Evolutionary conservation across 1,284 basidiomycete genomes (phyloP), one percentile per base, ranked within the genome.

Genomic region (Cutaneotrichosporon curvatum): DNA sequence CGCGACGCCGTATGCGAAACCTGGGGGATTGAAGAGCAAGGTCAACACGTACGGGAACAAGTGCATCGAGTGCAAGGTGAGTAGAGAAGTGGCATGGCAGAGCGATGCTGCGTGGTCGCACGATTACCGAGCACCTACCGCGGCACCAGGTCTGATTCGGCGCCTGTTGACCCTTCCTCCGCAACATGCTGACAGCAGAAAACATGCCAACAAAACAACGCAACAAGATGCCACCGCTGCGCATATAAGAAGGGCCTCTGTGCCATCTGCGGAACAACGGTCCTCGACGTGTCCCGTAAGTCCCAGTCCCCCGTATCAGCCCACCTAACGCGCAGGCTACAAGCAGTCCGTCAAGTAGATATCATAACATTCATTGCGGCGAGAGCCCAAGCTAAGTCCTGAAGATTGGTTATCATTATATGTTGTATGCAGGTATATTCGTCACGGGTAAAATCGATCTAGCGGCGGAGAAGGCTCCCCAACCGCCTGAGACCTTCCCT

Each of bases 181-280:
- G n/a, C n/a, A n/a, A n/a, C 20, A 19, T 32, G 44, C 43, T 50
- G 44, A 47, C 51, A 22, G 10, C 40, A 68, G 64, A 56, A 59
- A 57, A 41, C 61, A 2, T 60, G 63, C 6, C 59, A 65, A 40
- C 65, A 71, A 47, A 68, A 67, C 48, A 61, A 58, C 31, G 71
- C 67, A 22, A 69, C 63, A 8, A 51, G 69, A 36, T 73, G 71
- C 65, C 68, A 70, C 32, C 65, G 65, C 44, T 73, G 71, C 53
- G 65, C 70, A 12, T 72, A 73, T 53, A 73, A 73, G 56, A 73
- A 71, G 56, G 69, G 69, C 19, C 49, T 71, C 10, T 73, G 71
- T 51, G 65, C 70, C 11, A 72, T 73, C 28, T 73, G 71, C 45
- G 70, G 70, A 9, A 62, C 55, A 22, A 61, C 68, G 39, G 62